Evolutionary conservation across 2,329 filamentous ascomycete genomes (phyloP).

Genomic region (Beauveria sp.): DNA sequence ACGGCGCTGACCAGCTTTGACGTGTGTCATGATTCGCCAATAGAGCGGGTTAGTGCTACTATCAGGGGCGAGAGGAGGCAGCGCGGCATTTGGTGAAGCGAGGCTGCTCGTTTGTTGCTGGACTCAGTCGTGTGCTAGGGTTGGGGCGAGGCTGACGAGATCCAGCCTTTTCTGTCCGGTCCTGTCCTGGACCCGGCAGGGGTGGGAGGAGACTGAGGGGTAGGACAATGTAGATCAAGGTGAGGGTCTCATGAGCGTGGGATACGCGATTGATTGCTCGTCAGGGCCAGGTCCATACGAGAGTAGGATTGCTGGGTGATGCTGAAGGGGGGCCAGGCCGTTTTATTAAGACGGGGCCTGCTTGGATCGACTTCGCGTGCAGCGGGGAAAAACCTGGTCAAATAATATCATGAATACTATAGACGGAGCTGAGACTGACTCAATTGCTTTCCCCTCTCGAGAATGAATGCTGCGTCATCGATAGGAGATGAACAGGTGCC

Average conservation of each 20-base stretch:
- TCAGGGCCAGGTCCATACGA: not conserved
- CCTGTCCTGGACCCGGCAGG: not conserved
- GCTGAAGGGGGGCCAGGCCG: not conserved
- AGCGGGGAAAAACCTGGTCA: not conserved
- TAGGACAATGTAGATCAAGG: not conserved
- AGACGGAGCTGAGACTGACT: not conserved
- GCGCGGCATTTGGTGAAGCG: not conserved
- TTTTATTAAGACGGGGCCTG: constrained; percentile 7
- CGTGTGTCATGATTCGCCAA: constrained; percentile 8
- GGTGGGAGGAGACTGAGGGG: not conserved
- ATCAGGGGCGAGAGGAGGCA: not conserved
- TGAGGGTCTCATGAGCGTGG: not conserved
- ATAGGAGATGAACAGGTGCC: not conserved
- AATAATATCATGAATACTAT: not conserved
- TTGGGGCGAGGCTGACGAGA: not conserved
- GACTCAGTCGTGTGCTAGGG: not conserved
- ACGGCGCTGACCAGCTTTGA: constrained; percentile 10
- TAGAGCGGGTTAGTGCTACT: not conserved
- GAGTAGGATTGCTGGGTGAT: not conserved
- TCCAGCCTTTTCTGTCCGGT: not conserved
- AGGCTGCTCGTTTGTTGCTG: not conserved
- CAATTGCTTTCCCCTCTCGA: not conserved
- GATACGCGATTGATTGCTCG: not conserved
- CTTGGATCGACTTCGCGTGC: constrained; percentile 1
- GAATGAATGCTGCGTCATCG: not conserved